Conservation (phyloP, 2,329 filamentous ascomycete genomes). For the Claviceps quebecensis region DNA sequence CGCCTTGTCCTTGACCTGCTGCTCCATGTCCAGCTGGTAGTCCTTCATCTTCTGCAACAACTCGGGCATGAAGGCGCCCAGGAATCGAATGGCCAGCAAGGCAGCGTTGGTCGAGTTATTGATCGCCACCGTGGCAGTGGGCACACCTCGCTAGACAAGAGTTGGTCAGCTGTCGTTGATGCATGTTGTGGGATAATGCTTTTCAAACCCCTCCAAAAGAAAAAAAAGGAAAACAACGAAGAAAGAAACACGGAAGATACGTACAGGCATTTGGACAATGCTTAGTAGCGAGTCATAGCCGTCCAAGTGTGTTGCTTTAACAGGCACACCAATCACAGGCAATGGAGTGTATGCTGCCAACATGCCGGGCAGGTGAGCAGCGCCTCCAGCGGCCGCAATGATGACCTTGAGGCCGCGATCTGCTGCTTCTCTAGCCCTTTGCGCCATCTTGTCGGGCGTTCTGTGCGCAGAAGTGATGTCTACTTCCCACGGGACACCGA, state of each 20-base stretch:
- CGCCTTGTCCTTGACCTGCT: conserved; percentile 52
- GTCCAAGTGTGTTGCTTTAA: conserved; percentile 59
- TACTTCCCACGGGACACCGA: conserved; percentile 57
- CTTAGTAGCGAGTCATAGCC: conserved; percentile 57
- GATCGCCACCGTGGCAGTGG: conserved; percentile 63
- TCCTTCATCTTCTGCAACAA: conserved; percentile 42
- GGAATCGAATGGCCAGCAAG: conserved; percentile 53
- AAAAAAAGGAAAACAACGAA: neutral
- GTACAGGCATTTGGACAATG: conserved; percentile 65
- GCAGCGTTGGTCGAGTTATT: conserved; percentile 71
- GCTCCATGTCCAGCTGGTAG: conserved; percentile 49
- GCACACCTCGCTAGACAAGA: conserved; percentile 38
- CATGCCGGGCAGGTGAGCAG: conserved; percentile 65
- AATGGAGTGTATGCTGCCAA: conserved; percentile 54
- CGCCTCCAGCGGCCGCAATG: conserved; percentile 63
- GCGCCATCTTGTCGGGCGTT: conserved; percentile 55
- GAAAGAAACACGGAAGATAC: conserved; percentile 10
- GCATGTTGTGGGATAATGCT: neutral
- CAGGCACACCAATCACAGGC: conserved; percentile 65
- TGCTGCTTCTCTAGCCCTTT: conserved; percentile 49
- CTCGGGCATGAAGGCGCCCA: conserved; percentile 43
- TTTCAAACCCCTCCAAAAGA: neutral
- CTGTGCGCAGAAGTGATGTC: conserved; percentile 72
- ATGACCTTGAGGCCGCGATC: conserved; percentile 56
- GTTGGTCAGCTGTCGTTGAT: conserved; percentile 13